Conservation (phyloP, 139 green algal genomes). For the Yamagishiella unicocca region DNA sequence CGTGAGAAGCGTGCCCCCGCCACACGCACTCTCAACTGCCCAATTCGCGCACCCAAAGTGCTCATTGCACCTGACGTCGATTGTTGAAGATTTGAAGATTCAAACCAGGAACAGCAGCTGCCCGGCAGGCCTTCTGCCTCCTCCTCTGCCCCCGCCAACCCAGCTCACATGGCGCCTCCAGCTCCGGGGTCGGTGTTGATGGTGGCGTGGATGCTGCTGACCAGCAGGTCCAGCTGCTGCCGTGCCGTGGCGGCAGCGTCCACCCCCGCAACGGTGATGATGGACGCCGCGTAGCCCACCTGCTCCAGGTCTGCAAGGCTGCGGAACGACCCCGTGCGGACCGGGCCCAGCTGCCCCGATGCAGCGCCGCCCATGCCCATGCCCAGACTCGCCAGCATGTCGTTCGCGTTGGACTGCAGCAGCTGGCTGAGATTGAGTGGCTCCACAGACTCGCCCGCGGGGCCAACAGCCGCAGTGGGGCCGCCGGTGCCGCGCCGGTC, state of each 20-base stretch:
- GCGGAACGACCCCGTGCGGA: neutral
- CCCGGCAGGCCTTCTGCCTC: too few species aligned
- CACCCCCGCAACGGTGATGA: slow-evolving; percentile 15
- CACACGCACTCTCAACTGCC: too few species aligned
- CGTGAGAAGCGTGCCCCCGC: too few species aligned
- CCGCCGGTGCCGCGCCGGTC: neutral
- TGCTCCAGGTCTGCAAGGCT: slow-evolving; percentile 1
- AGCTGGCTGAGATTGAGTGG: slow-evolving; percentile 2
- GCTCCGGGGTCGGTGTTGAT: slow-evolving; percentile 4
- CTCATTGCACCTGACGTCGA: too few species aligned
- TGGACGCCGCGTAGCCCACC: neutral
- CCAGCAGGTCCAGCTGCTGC: slow-evolving; percentile 35
- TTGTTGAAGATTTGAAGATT: too few species aligned
- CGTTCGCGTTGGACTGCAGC: neutral
- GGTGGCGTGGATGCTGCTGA: slow-evolving; percentile 27
- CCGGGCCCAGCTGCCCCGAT: too few species aligned
- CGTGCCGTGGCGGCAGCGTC: neutral
- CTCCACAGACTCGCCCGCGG: neutral
- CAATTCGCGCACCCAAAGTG: too few species aligned
- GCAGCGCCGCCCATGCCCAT: neutral
- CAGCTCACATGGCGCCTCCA: neutral
- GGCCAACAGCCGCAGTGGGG: neutral
- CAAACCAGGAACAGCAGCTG: too few species aligned
- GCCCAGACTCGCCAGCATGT: neutral
- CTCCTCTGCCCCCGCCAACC: too few species aligned